Evolutionary conservation across 225 moss, liverwort and hornwort genomes (phyloP).

Genomic region (Straminergon stramineum): DNA sequence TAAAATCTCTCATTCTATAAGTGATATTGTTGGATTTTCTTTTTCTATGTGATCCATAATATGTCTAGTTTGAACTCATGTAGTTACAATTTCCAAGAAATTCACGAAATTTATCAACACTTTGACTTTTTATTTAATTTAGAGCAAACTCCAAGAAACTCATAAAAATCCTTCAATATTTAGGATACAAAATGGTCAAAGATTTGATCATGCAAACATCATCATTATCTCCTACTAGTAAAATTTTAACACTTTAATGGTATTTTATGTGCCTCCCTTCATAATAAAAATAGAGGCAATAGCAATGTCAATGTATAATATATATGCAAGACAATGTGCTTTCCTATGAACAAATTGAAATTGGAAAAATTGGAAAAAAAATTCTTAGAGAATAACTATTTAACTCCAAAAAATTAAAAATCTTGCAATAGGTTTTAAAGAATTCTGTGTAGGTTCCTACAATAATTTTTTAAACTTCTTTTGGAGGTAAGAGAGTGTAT

Average conservation of each 20-base stretch:
- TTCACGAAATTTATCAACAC: neutral
- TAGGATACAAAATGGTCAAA: neutral
- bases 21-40: neutral
- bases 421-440: neutral
- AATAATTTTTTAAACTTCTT: neutral
- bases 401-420: neutral
- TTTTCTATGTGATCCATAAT: neutral
- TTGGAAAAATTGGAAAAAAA: neutral
- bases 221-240: neutral
- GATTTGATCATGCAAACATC: neutral
- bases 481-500: too few species aligned
- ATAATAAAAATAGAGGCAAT: neutral
- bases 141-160: neutral
- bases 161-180: neutral
- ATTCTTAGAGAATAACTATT: neutral
- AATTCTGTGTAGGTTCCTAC: neutral
- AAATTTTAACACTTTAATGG: neutral
- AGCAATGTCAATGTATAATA: neutral
- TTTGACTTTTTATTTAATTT: neutral
- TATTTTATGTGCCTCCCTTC: neutral
- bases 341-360: neutral
- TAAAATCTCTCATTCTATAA: neutral
- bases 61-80: rapidly evolving
- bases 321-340: neutral
- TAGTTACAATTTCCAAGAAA: neutral